phyloP scores from a whole-genome alignment of 2,329 filamentous ascomycete species.

The Calonectria henricotiae region DNA sequence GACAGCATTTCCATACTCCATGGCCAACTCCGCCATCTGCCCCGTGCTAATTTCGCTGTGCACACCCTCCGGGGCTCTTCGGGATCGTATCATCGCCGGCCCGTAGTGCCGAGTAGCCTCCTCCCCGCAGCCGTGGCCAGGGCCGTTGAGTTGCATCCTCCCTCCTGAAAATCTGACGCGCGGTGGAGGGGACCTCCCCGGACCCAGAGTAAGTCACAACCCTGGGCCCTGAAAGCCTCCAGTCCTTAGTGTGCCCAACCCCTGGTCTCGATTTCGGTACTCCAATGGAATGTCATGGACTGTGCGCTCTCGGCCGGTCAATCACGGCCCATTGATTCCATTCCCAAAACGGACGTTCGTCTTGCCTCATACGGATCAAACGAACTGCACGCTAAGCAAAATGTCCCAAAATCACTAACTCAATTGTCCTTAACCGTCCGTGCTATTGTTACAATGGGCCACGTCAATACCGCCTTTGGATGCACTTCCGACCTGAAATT shows the following conservation, averaged over 20 bases:
- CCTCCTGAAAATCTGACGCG: constrained; percentile 17
- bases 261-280: constrained; percentile 27
- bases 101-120: constrained; percentile 42
- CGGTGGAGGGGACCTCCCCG: constrained; percentile 23
- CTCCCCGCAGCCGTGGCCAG: constrained; percentile 4
- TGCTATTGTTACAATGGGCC: constrained; percentile 28
- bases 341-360: constrained; percentile 18
- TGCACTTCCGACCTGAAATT: constrained; percentile 10
- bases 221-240: constrained; percentile 34
- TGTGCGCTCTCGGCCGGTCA: constrained; percentile 27
- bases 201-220: constrained; percentile 18
- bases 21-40: constrained; percentile 28
- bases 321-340: constrained; percentile 1
- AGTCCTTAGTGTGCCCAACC: constrained; percentile 14
- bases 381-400: not conserved
- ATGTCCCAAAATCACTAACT: not conserved
- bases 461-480: not conserved
- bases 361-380: constrained; percentile 4
- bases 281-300: constrained; percentile 21
- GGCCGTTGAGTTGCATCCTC: constrained; percentile 11
- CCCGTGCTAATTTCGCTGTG: constrained; percentile 49
- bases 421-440: constrained; percentile 10
- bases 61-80: constrained; percentile 29
- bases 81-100: constrained; percentile 35
- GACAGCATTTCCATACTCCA: constrained; percentile 36